Evolutionary conservation across 805 yeast species (phyloP).

Genomic region (Barnettozyma sp.): DNA sequence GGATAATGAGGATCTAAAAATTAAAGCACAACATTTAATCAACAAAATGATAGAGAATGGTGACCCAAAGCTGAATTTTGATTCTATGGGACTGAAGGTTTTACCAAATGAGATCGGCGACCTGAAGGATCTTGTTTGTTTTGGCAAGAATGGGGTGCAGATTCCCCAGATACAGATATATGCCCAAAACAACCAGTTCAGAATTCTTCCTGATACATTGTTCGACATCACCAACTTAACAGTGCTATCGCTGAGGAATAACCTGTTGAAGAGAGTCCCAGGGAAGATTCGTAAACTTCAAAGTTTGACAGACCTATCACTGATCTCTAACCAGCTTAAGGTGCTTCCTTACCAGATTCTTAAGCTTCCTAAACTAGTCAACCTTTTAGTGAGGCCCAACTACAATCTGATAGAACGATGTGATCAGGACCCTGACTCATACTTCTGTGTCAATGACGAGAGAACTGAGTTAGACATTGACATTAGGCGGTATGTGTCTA

Average conservation of each 20-base stretch:
- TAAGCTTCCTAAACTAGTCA: slow-evolving; percentile 35
- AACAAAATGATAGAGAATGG: slow-evolving; percentile 43
- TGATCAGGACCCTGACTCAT: slow-evolving; percentile 13
- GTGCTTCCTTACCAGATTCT: slow-evolving; percentile 49
- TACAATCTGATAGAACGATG: slow-evolving; percentile 27
- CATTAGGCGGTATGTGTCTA: slow-evolving; percentile 21
- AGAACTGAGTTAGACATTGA: slow-evolving; percentile 12
- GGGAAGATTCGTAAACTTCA: slow-evolving; percentile 37
- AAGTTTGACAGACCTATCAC: slow-evolving; percentile 43
- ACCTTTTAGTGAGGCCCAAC: slow-evolving; percentile 52
- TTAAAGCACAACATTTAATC: slow-evolving; percentile 35
- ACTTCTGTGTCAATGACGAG: slow-evolving; percentile 22
- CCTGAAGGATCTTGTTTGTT: slow-evolving; percentile 46
- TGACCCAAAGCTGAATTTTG: slow-evolving; percentile 38
- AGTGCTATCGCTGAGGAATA: slow-evolving; percentile 47
- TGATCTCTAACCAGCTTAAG: slow-evolving; percentile 44
- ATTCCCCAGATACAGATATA: slow-evolving; percentile 39
- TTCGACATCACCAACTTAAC: slow-evolving; percentile 44
- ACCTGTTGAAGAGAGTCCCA: slow-evolving; percentile 40
- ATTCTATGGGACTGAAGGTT: slow-evolving; percentile 38
- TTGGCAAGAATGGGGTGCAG: slow-evolving; percentile 28
- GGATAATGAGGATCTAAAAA: slow-evolving; percentile 13
- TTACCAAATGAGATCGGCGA: slow-evolving; percentile 56
- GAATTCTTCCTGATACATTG: slow-evolving; percentile 41
- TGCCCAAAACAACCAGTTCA: slow-evolving; percentile 42